Base-by-base conservation (phyloP, 768 basidiomycete species). In the Suillus paluster region DNA sequence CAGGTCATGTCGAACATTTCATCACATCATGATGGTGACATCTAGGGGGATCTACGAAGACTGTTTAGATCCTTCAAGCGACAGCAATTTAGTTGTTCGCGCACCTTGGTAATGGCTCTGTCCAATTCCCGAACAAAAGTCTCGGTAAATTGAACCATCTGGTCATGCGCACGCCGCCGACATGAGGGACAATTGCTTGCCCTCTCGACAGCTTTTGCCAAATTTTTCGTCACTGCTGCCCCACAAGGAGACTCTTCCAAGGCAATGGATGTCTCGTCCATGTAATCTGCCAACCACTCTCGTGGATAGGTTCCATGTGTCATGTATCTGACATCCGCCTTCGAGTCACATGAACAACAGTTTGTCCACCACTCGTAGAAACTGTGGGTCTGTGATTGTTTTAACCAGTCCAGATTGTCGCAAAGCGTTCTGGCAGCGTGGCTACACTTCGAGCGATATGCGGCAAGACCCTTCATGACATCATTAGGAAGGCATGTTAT, bases 231-330 rank as follows among this genome's bases (percentile, higher is more conserved):
- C 19, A 71, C 70, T 14, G 62, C 67, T 25, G 54, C 23, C 27
- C 62, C 56, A 46, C 73, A 73, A 14, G 73, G 72, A 7, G 66
- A 72, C 46, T 70, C 66, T 52, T 65, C 60, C 21, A 75, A 38
- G 45, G 50, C 56, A 11, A 39, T 58, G 33, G 67, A 36, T 11
- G 69, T 71, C 57, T 68, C 66, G 1, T 73, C 71, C 73, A 73
- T 71, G 58, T 74, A 74, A 48, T 70, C 72, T 7, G 56, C 71
- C 74, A 67, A 75, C 74, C 74, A 73, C 39, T 63, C 66, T 58
- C 73, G 64, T n/a, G 72, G 68, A 39, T 74, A 72, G 8, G 63
- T 46, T 9, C 68, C 64, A 41, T 74, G 64, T 54, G 68, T 63
- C 61, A 74, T 15, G 64, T 68, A 74, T 17, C 68, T 71, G 8